Base-by-base conservation (phyloP, 306 rosid genomes). In the Malus sieversii region DNA sequence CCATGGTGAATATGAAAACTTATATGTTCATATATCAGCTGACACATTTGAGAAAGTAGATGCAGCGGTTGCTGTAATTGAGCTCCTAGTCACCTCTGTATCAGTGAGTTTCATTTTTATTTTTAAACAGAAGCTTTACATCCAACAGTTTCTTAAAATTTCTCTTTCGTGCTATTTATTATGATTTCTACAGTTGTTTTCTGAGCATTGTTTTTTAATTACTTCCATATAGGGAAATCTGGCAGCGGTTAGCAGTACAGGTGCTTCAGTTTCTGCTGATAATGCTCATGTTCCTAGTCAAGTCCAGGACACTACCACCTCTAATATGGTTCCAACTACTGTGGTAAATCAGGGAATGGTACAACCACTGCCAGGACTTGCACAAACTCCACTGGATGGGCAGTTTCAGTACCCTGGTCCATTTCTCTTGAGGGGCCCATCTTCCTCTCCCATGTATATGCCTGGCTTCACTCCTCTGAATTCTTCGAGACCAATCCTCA, bases 21-120 rank as follows among this genome's bases (percentile, higher is more conserved):
- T 95, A 71, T 78, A 78, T 33, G 91, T 90, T 79, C 80, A 81
- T 67, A 75, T 92, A 78, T 86, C 96, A 75, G 99, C 97, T 76
- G 97, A 95, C 70, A 88, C 89, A 83, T 95, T 82, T 80, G 99
- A 92, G 77, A 89, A 95, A 87, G 88, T 95, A 68, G 99, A 92
- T 81, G 93, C 96, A 16, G 96, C 99, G 15, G 85, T 87, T 80
- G 88, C 97, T 44, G 87, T 95, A 38, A 86, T 95, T 78, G 96
- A 92, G 79, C 82, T 95, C 73, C 85, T 95, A 42, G 74, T 95
- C 78, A 85, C 88, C 79, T 92, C 99, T 66, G 76, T 92, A 70
- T 83, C 90, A 38, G 99, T 95, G 88, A 92, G 99, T 95, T 71
- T 76, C 46, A 13, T 64, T 83, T 66, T 63, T 5, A 48, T 74